phyloP scores from a whole-genome alignment of 176 grass and related monocot genomes.

The Triticum turgidum region DNA sequence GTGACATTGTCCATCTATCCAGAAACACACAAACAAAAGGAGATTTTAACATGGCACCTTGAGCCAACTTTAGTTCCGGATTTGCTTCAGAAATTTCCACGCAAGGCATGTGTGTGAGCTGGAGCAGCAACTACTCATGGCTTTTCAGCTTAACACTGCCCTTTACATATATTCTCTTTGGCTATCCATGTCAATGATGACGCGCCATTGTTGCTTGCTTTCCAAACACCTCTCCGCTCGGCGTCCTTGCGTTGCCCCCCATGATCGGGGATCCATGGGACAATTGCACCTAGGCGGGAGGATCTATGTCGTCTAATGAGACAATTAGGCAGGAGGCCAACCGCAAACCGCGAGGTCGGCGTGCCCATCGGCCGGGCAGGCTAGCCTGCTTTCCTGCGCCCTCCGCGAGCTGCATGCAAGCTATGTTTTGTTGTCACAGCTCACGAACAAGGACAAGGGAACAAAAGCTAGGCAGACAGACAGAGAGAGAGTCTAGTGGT shows the following conservation, averaged over 20 bases:
- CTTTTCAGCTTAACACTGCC: neutral
- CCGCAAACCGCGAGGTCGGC: constrained; percentile 26
- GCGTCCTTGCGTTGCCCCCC: constrained; percentile 18
- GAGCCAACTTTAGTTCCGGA: neutral
- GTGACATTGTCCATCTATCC: too few relatives aligned
- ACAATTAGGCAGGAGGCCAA: constrained; percentile 39
- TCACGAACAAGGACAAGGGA: constrained; percentile 10
- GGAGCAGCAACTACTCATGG: constrained; percentile 19
- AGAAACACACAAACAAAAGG: neutral
- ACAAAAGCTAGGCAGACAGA: neutral
- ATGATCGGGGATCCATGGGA: constrained; percentile 35
- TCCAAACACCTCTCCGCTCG: neutral
- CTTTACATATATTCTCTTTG: neutral
- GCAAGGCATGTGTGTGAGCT: neutral
- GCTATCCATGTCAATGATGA: constrained; percentile 18
- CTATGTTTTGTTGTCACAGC: constrained; percentile 10
- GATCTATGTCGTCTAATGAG: constrained; percentile 76
- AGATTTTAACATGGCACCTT: constrained; percentile 21
- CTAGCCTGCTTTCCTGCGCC: neutral
- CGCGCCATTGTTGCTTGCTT: constrained; percentile 7
- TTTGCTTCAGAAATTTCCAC: neutral
- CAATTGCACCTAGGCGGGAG: constrained; percentile 41
- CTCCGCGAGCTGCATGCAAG: constrained; percentile 8
- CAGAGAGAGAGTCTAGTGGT: neutral
- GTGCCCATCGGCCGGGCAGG: neutral